Percentiles rank a stretch among this genome's conserved stretches.
Conservation (phyloP, 805 yeast species). For the Yarrowia divulgata region DNA sequence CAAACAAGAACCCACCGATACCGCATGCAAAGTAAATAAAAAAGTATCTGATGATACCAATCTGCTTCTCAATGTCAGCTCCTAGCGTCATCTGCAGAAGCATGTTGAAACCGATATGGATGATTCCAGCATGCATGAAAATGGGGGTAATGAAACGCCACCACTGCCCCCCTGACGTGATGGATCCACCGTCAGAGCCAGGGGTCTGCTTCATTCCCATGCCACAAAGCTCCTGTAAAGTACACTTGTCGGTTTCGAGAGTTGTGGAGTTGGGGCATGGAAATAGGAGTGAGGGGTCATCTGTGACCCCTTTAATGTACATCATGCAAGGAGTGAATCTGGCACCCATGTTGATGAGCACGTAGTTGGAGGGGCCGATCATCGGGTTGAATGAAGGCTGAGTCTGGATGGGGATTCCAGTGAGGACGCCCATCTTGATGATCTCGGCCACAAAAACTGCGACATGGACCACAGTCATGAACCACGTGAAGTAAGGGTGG, state of each 20-base stretch:
- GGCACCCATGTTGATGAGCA: conserved; percentile 73
- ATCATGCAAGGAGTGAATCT: conserved; percentile 77
- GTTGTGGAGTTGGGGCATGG: conserved; percentile 77
- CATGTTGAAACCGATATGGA: conserved; percentile 71
- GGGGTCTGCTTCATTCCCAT: conserved; percentile 49
- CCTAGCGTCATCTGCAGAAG: conserved; percentile 69
- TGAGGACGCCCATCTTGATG: conserved; percentile 61
- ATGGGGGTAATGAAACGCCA: conserved; percentile 74
- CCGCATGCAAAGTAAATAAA: conserved; percentile 68
- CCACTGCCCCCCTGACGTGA: conserved; percentile 58
- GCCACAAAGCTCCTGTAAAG: conserved; percentile 66
- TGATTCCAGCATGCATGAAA: conserved; percentile 75
- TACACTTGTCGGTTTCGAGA: conserved; percentile 61
- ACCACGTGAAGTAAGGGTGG: conserved; percentile 48
- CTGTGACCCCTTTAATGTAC: conserved; percentile 58
- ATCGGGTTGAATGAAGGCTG: conserved; percentile 78
- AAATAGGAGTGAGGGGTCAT: conserved; percentile 55
- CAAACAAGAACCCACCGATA: conserved; percentile 69
- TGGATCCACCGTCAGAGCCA: conserved; percentile 50
- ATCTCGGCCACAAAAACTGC: conserved; percentile 69
- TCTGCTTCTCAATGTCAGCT: conserved; percentile 60
- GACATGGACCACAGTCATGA: conserved; percentile 52
- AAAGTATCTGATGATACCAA: conserved; percentile 63
- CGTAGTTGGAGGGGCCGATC: conserved; percentile 76
- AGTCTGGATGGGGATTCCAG: conserved; percentile 72